Conservation (phyloP, 768 basidiomycete genomes). For the button mushroom (Agaricus bisporus) region DNA sequence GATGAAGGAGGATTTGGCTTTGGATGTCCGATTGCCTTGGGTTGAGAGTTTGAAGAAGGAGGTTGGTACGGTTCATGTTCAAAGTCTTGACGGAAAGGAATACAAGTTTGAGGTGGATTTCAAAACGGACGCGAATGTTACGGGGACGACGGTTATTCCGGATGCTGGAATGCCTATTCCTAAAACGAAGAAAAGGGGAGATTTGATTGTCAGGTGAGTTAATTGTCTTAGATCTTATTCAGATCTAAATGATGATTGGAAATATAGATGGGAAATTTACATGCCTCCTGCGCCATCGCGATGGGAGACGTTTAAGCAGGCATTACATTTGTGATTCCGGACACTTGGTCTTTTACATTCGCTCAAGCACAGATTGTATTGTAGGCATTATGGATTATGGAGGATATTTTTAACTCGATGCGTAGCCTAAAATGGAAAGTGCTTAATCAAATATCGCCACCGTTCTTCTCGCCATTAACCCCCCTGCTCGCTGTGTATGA, state of each 20-base stretch:
- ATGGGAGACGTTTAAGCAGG: conserved; percentile 4
- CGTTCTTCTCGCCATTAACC: no score
- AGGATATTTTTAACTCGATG: not conserved
- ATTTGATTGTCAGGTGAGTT: conserved; percentile 56
- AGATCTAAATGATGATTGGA: not conserved
- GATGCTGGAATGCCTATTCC: conserved; percentile 62
- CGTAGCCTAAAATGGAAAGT: not conserved
- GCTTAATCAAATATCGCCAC: no score
- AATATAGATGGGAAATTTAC: conserved; percentile 3
- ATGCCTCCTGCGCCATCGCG: not conserved
- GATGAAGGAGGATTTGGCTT: conserved; percentile 48
- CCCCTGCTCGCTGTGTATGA: no score
- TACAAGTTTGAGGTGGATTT: conserved; percentile 46
- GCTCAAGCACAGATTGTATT: not conserved
- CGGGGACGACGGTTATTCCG: conserved; percentile 42
- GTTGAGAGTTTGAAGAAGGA: conserved; percentile 41
- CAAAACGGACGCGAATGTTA: conserved; percentile 41
- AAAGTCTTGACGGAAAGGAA: conserved; percentile 52
- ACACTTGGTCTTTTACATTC: not conserved
- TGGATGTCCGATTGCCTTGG: conserved; percentile 54
- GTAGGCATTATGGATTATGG: not conserved
- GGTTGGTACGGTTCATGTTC: conserved; percentile 44
- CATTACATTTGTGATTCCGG: not conserved
- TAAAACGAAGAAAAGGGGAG: conserved; percentile 46
- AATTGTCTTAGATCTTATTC: not conserved